Evolutionary conservation across 73 alveolate genomes (phyloP).

Genomic region (Paramecium pentaurelia): DNA sequence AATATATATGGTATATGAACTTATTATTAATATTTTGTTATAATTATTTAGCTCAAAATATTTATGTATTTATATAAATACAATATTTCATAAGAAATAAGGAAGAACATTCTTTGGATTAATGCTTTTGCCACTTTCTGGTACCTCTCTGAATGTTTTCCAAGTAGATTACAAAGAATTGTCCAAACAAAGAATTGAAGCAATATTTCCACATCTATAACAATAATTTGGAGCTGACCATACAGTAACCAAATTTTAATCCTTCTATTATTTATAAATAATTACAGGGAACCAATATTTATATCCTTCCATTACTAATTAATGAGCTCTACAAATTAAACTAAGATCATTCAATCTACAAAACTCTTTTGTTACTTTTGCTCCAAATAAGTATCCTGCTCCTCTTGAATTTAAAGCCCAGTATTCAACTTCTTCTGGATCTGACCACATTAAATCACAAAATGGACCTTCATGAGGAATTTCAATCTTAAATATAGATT

Average conservation of each 20-base stretch:
- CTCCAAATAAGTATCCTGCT: constrained; percentile 61
- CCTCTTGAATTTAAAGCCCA: constrained; percentile 78
- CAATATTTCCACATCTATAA: constrained; percentile 94
- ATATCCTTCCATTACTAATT: constrained; percentile 79
- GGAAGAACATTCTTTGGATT: constrained; percentile 68
- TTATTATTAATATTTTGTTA: too few species aligned
- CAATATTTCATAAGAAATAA: constrained; percentile 62
- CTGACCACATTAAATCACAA: constrained; percentile 90
- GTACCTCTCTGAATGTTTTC: constrained; percentile 66
- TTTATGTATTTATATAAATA: background rate
- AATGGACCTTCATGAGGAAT: constrained; percentile 88
- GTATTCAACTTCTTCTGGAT: constrained; percentile 84
- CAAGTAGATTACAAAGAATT: constrained; percentile 72
- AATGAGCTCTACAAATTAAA: constrained; percentile 83
- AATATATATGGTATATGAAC: too few species aligned
- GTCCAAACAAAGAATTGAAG: constrained; percentile 81
- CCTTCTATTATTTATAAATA: constrained; percentile 55
- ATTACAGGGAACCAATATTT: constrained; percentile 81
- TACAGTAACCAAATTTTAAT: constrained; percentile 86
- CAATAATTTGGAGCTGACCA: constrained; percentile 98
- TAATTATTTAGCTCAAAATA: background rate
- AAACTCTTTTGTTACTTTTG: constrained; percentile 78
- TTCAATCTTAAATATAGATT: constrained; percentile 51
- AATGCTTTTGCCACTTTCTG: constrained; percentile 63
- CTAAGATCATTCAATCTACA: constrained; percentile 75